Evolutionary conservation across 148 eudicot species (phyloP), one percentile per base, ranked within the genome.

Genomic region (Cornus kousa): DNA sequence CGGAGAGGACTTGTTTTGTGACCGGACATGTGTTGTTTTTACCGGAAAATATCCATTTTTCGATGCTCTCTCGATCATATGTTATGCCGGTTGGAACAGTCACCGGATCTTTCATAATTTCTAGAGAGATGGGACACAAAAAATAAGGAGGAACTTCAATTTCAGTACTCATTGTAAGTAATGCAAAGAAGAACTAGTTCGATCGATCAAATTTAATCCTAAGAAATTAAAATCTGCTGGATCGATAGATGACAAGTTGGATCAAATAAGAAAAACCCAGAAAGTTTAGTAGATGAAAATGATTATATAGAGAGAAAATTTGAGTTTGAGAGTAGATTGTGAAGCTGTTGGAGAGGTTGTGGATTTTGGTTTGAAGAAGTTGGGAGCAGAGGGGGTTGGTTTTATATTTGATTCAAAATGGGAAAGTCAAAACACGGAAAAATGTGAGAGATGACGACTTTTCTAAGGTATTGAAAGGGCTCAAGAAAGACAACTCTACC

Each of bases 41-140:
- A 31, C 69, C 68, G 4, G 84, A 67, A 59, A 86, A 87, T 3
- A 91, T 70, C 97, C 97, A 93, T 71, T 78, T 83, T 60, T 93
- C 97, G 28, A 93, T 88, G 77, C 84, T 87, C 2, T 87, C 91
- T 0, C 98, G 86, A 74, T 95, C 96, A 71, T 91, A 93, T 9
- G 97, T 93, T 9, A 95, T 91, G 5, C 98, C 98, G 0, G 97
- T 93, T 4, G 84, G 68, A 19, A 95, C 77, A 0, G 90, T 87
- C 4, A 92, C 92, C 0, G 97, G 97, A 65, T 92, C 97, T 78
- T 87, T 89, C 97, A 92, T 92, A 66, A 89, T 85, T 28, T 92
- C 87, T 50, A 92, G 74, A 9, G 94, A 87, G 43, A 92, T 92
- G 19, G 97, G 97, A 74, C 97, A 92, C 7, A 92, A 22, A 50